These are phyloP conservation scores for Lipomyces sp. DNA, from an alignment of 805 yeast genomes.

Conservation along the genomic window DNA sequence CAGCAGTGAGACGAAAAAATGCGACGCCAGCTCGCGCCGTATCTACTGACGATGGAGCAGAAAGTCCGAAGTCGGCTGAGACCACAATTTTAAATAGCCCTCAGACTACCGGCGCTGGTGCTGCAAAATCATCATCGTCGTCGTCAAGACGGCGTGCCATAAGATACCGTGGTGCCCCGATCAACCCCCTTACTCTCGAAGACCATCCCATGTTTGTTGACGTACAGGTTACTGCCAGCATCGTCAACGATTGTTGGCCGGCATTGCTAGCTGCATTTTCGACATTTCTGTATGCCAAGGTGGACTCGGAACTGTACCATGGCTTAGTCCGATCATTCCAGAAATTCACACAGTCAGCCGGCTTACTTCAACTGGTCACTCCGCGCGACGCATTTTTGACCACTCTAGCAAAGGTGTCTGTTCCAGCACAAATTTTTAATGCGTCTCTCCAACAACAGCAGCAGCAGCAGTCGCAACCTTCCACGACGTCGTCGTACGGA, in stretches of 20 bases:
- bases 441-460: constrained; percentile 12
- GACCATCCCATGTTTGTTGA: constrained; percentile 22
- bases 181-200: constrained; percentile 28
- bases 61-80: background rate
- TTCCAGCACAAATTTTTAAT: constrained; percentile 29
- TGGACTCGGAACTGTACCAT: constrained; percentile 71
- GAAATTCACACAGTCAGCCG: constrained; percentile 76
- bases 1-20: constrained; percentile 2
- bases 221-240: constrained; percentile 17
- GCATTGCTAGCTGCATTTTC: constrained; percentile 46
- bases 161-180: constrained; percentile 25
- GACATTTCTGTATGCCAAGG: constrained; percentile 57
- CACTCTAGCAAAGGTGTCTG: constrained; percentile 36
- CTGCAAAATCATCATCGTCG: too few relatives aligned
- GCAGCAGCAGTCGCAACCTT: too few relatives aligned
- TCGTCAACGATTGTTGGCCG: constrained; percentile 36
- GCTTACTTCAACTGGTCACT: constrained; percentile 56
- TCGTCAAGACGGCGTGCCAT: constrained; percentile 10
- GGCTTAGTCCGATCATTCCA: constrained; percentile 69
- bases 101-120: background rate
- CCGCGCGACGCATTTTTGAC: constrained; percentile 56
- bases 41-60: constrained; percentile 1
- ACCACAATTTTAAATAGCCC: background rate
- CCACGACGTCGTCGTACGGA: too few relatives aligned
- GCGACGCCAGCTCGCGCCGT: constrained; percentile 6